Percentiles rank a stretch among this genome's conserved stretches.
phyloP scores from a whole-genome alignment of 139 green algal species.

The Mychonastes homosphaera region DNA sequence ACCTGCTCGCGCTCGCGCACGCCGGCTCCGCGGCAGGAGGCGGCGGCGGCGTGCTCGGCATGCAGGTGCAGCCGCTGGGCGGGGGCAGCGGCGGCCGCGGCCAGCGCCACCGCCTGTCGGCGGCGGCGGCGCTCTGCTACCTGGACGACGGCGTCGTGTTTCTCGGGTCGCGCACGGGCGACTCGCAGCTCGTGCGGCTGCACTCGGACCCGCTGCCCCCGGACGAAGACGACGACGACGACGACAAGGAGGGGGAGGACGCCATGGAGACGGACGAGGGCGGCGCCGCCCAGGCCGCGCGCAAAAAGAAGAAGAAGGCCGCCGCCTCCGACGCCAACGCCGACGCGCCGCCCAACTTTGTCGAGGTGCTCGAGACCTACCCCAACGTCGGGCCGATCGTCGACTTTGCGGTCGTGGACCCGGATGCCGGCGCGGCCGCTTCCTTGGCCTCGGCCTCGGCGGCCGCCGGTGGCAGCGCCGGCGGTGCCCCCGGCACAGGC shows the following conservation, averaged over 20 bases:
- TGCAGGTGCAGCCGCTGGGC: constrained; percentile 77
- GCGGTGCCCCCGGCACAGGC: not conserved
- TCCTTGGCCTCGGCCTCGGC: constrained; percentile 86
- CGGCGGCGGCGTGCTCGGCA: constrained; percentile 37
- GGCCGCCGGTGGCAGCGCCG: constrained; percentile 60
- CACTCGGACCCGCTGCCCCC: constrained; percentile 24
- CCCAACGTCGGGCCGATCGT: constrained; percentile 90
- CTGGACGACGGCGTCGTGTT: constrained; percentile 89
- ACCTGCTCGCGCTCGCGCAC: constrained; percentile 73
- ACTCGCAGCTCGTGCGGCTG: constrained; percentile 76
- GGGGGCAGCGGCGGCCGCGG: not conserved
- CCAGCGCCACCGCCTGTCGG: not conserved
- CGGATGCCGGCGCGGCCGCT: too few relatives aligned
- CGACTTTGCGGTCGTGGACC: constrained; percentile 88
- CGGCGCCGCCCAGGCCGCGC: too few relatives aligned
- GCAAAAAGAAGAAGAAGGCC: constrained; percentile 6
- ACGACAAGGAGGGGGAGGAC: not conserved
- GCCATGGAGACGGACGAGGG: not conserved
- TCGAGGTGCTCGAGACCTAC: constrained; percentile 79
- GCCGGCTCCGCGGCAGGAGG: too few relatives aligned
- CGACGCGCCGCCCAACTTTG: constrained; percentile 14
- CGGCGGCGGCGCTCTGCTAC: constrained; percentile 72
- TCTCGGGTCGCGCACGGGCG: constrained; percentile 54
- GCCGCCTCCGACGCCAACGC: not conserved
- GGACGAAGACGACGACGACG: too few relatives aligned